Evolutionary conservation across 2,329 filamentous ascomycete species (phyloP).

Genomic region (Nemania diffusa): DNA sequence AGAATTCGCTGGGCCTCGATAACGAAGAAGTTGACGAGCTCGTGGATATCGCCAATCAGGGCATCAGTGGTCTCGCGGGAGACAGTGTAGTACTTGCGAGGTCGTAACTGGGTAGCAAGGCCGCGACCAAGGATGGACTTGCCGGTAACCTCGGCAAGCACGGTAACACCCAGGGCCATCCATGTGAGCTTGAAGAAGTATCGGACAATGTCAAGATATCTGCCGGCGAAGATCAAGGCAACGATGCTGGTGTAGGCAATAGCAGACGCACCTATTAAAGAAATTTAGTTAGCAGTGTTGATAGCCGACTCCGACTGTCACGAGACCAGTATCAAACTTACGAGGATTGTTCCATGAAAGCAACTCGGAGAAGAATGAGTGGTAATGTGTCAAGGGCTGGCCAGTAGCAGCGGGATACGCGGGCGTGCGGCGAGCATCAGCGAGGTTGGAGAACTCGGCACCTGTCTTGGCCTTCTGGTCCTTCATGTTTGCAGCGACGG

Average conservation of each 20-base stretch:
- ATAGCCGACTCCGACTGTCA: constrained; percentile 4
- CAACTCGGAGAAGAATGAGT: constrained; percentile 76
- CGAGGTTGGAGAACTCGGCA: constrained; percentile 67
- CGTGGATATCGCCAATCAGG: constrained; percentile 71
- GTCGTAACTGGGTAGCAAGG: constrained; percentile 72
- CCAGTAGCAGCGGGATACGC: constrained; percentile 65
- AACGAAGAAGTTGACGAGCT: constrained; percentile 77
- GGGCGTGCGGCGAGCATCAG: constrained; percentile 66
- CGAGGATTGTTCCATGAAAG: constrained; percentile 76
- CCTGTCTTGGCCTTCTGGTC: constrained; percentile 66
- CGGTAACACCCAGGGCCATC: constrained; percentile 68
- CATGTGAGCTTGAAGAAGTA: constrained; percentile 74
- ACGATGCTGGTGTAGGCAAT: constrained; percentile 71
- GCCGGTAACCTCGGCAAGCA: constrained; percentile 69
- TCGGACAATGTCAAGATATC: constrained; percentile 74
- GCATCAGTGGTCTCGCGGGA: constrained; percentile 70
- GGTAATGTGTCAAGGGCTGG: constrained; percentile 74
- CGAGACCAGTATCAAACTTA: constrained; percentile 52
- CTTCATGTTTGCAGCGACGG: constrained; percentile 68
- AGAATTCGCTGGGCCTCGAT: constrained; percentile 76
- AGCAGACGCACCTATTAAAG: constrained; percentile 66
- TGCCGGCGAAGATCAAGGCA: constrained; percentile 68
- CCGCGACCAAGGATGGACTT: constrained; percentile 71
- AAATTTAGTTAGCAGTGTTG: constrained; percentile 38
- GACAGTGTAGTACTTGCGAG: constrained; percentile 74